phyloP scores from a whole-genome alignment of 768 basidiomycete species.

The Lactarius vividus region DNA sequence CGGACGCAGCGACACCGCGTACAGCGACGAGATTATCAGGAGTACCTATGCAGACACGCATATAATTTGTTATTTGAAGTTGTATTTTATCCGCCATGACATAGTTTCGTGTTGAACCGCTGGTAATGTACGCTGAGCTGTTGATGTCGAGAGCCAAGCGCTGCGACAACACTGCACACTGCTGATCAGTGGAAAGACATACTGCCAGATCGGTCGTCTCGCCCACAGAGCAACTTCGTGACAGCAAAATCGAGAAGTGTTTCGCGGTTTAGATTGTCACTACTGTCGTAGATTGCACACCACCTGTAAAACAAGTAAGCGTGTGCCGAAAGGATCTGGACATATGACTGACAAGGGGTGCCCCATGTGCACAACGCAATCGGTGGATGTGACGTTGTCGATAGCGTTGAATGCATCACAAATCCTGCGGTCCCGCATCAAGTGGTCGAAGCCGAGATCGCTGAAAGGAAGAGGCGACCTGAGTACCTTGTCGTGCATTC shows the following conservation, averaged over 20 bases:
- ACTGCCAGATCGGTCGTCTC: background rate
- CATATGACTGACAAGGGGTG: background rate
- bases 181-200: background rate
- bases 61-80: background rate
- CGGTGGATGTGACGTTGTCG: background rate
- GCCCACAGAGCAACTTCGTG: background rate
- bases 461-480: no score
- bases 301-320: background rate
- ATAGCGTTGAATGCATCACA: background rate
- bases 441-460: slow-evolving; percentile 1
- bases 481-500: no score
- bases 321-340: background rate
- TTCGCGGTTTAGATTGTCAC: background rate
- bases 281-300: background rate
- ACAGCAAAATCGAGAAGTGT: background rate
- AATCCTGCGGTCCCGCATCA: background rate
- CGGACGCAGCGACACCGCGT: background rate
- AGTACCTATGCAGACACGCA: background rate
- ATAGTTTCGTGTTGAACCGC: background rate
- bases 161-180: background rate
- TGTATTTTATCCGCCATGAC: background rate
- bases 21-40: background rate
- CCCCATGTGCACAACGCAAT: background rate
- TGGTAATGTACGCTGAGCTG: background rate
- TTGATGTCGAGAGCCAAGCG: background rate